These are phyloP conservation scores for Puccinia polysora DNA, from an alignment of 1,284 basidiomycete genomes.

Conservation along the genomic window DNA sequence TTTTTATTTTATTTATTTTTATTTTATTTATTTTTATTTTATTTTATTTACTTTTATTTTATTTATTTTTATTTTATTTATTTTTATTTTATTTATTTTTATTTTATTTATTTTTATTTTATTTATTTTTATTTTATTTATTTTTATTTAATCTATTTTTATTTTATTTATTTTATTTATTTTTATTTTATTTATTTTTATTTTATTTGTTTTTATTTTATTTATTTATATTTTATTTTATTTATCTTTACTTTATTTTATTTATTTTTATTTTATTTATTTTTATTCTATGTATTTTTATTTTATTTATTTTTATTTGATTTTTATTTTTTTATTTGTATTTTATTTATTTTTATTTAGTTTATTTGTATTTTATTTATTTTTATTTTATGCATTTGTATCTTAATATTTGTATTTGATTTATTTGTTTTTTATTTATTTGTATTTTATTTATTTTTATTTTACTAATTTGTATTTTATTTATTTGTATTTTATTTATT, in stretches of 20 bases:
- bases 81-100: not conserved
- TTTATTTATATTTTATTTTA: not conserved
- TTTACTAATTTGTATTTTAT: too few species aligned
- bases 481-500: too few species aligned
- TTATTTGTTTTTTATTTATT: not conserved
- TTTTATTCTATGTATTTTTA: not conserved
- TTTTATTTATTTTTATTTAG: not conserved
- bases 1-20: not conserved
- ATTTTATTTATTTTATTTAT: not conserved
- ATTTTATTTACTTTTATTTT: not conserved
- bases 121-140: not conserved
- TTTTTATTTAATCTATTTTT: not conserved
- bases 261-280: not conserved
- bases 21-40: not conserved
- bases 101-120: not conserved
- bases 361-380: not conserved
- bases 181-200: not conserved
- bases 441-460: too few species aligned
- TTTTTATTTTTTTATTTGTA: not conserved
- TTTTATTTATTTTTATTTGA: not conserved
- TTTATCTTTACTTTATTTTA: not conserved
- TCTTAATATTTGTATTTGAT: not conserved
- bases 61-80: not conserved
- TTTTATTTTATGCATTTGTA: too few species aligned
- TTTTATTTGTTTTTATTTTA: not conserved